Evolutionary conservation across 2,329 filamentous ascomycete species (phyloP).

Genomic region (Dactylellina drechsleri): DNA sequence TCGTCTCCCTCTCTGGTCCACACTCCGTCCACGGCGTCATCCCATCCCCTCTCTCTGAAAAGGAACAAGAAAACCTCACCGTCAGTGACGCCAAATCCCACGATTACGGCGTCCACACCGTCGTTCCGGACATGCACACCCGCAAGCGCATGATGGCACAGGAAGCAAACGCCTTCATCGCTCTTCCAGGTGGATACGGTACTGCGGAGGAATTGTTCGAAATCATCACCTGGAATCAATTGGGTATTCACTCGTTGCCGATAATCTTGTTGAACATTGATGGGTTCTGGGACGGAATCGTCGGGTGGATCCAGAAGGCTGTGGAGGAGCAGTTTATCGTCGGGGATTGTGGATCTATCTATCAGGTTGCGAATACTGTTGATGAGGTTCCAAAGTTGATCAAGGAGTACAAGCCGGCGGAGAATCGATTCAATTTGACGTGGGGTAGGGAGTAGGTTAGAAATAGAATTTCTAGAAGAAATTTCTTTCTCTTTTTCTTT

Average conservation of each 20-base stretch:
- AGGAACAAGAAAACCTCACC: constrained; percentile 74
- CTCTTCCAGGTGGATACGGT: constrained; percentile 87
- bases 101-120: constrained; percentile 82
- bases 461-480: constrained; percentile 5
- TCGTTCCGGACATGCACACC: constrained; percentile 95
- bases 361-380: constrained; percentile 78
- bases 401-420: constrained; percentile 77
- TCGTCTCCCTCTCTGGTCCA: constrained; percentile 79
- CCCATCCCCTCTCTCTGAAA: constrained; percentile 81
- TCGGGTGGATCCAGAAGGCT: constrained; percentile 81
- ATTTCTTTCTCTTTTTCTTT: neutral
- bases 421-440: constrained; percentile 79
- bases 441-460: constrained; percentile 75
- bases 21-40: constrained; percentile 91
- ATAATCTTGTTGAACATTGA: constrained; percentile 87
- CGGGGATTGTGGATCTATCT: constrained; percentile 75
- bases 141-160: constrained; percentile 93
- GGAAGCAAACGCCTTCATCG: constrained; percentile 87
- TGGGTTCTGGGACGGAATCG: constrained; percentile 89
- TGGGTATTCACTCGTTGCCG: constrained; percentile 85
- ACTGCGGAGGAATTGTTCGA: constrained; percentile 97
- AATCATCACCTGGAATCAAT: constrained; percentile 91
- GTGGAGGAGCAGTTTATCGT: constrained; percentile 81
- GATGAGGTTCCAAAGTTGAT: constrained; percentile 78
- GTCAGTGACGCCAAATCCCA: constrained; percentile 68